Conservation (phyloP, 2,329 filamentous ascomycete genomes). For the Pseudonectria buxi region DNA sequence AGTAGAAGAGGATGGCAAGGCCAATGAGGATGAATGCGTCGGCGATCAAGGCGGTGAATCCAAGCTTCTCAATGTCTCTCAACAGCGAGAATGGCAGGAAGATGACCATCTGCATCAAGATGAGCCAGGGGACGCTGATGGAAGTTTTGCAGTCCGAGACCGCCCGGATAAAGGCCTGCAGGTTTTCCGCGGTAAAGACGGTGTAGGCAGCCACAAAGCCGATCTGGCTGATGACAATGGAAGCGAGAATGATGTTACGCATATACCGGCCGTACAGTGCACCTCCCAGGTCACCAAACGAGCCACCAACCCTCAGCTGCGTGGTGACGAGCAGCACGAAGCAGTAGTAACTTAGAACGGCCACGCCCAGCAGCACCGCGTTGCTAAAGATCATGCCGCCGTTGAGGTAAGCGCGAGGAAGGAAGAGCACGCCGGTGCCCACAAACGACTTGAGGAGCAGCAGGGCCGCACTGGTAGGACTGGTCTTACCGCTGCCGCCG, state of each 20-base stretch:
- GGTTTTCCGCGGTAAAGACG: slow-evolving; percentile 91
- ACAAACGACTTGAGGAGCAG: slow-evolving; percentile 96
- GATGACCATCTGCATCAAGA: slow-evolving; percentile 89
- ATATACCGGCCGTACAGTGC: slow-evolving; percentile 87
- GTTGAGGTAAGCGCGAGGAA: slow-evolving; percentile 88
- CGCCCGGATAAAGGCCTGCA: slow-evolving; percentile 89
- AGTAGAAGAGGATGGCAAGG: slow-evolving; percentile 91
- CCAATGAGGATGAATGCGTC: slow-evolving; percentile 93
- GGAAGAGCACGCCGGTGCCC: slow-evolving; percentile 88
- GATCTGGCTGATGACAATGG: slow-evolving; percentile 91
- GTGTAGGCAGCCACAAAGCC: slow-evolving; percentile 94
- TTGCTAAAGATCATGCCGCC: slow-evolving; percentile 98
- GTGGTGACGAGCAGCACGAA: slow-evolving; percentile 90
- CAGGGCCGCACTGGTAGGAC: slow-evolving; percentile 70
- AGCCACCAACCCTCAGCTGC: slow-evolving; percentile 79
- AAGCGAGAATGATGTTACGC: slow-evolving; percentile 77
- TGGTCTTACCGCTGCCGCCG: slow-evolving; percentile 67
- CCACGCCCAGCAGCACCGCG: slow-evolving; percentile 77
- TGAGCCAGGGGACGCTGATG: slow-evolving; percentile 83
- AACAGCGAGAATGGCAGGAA: slow-evolving; percentile 92
- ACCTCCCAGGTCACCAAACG: slow-evolving; percentile 94
- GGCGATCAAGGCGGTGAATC: slow-evolving; percentile 86
- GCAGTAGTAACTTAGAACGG: slow-evolving; percentile 88
- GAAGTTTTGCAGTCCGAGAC: slow-evolving; percentile 80
- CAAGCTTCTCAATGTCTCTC: slow-evolving; percentile 94